Conservation (phyloP, 176 grass and related monocot species). For the Rhynchospora tenuis region DNA sequence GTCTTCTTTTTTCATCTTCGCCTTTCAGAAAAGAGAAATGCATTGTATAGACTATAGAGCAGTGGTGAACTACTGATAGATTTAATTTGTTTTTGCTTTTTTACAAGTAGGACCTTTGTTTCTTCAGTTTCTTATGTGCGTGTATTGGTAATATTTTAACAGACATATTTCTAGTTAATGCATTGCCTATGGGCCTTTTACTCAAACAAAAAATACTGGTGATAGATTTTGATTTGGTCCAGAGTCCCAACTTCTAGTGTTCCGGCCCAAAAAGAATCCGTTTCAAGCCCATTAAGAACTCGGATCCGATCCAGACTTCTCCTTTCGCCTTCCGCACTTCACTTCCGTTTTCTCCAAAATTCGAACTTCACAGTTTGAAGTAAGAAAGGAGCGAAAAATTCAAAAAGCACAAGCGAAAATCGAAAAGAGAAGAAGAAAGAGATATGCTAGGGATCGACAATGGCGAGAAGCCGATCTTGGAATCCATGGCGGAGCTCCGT, state of each 20-base stretch:
- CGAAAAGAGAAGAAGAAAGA: not conserved
- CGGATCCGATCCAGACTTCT: not conserved
- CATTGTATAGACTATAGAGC: too few species aligned
- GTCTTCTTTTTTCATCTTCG: not conserved
- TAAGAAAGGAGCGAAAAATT: conserved; percentile 5
- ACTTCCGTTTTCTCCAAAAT: not conserved
- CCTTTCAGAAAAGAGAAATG: not conserved
- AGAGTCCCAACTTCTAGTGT: too few species aligned
- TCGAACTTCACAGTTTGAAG: conserved; percentile 8
- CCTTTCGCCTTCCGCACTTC: not conserved
- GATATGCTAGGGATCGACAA: not conserved
- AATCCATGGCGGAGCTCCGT: conserved; percentile 30
- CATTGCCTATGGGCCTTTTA: too few species aligned
- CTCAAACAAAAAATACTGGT: too few species aligned
- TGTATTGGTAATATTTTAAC: too few species aligned
- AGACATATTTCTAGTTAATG: too few species aligned
- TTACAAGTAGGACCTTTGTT: too few species aligned
- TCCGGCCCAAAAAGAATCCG: not conserved
- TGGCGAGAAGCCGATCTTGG: conserved; percentile 13
- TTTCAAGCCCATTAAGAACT: not conserved
- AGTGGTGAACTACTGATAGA: too few species aligned
- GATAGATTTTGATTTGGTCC: too few species aligned
- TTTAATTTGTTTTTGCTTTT: too few species aligned
- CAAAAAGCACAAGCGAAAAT: not conserved
- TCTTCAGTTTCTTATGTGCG: too few species aligned